Base-by-base conservation (phyloP, 1,284 basidiomycete species). In the Cutaneotrichosporon sp. region DNA sequence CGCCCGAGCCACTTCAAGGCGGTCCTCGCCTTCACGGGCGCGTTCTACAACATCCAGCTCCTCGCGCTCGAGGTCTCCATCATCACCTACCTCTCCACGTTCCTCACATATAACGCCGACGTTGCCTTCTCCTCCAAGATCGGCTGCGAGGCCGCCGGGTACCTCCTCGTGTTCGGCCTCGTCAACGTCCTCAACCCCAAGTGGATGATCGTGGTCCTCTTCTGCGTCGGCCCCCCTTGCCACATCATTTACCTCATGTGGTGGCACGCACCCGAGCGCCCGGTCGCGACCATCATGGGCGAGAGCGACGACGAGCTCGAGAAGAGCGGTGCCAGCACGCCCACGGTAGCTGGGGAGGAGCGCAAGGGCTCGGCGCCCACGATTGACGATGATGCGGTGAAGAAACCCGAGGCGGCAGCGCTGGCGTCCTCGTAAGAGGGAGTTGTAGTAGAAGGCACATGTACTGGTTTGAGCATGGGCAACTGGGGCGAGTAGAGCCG, bases 11-110 rank as follows among this genome's bases (percentile, higher is more conserved):
- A 58, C 34, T 64, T 47, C 63, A 60, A 64, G 56, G 59, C 36
- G 3, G 49, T 56, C 18, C 59, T 64, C 18, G 27, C 47, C 13
- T 64, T 64, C 31, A 29, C 59, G 1, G 63, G 63, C 27, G 63
- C 63, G 0, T 64, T 64, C 59, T 64, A 64, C 63, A 64, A 64
- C 47, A 56, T 64, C 43, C 63, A 64, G 54, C 63, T 64, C 10
- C 63, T 64, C 56, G 56, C 63, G 7, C 59, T 64, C 34, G 63
- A 64, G 49, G 63, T 64, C 7, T 58, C 56, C 13, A 38, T 61
- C 34, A 43, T 64, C 24, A 64, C 63, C 16, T 64, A 64, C 46
- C 59, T 64, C 33, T 58, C 59, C 7, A 64, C 63, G 1, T 64
- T 64, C 49, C 49, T 64, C 8, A 64, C 63, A 8, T 64, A 64